Evolutionary conservation across 768 basidiomycete species (phyloP).

Genomic region (Amanita pseudoporphyria): DNA sequence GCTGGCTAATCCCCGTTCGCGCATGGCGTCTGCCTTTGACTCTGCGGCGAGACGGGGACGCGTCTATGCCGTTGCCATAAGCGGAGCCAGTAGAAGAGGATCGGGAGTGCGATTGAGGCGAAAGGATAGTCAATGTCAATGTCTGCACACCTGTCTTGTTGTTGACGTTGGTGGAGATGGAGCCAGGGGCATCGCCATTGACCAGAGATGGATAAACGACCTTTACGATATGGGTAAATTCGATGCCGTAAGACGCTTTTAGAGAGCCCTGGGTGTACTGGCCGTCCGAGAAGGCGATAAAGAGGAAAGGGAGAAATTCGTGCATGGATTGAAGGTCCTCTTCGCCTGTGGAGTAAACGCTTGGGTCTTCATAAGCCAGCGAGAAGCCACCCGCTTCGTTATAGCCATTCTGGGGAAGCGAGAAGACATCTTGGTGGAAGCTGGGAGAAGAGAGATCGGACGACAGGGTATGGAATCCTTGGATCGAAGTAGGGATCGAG

Average conservation of each 20-base stretch:
- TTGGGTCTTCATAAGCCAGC: slow-evolving; percentile 2
- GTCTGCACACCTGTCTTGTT: slow-evolving; percentile 11
- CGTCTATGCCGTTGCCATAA: background rate
- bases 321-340: slow-evolving; percentile 12
- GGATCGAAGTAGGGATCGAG: background rate
- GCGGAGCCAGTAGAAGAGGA: background rate
- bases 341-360: slow-evolving; percentile 10
- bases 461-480: background rate
- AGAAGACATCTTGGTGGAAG: slow-evolving; percentile 1
- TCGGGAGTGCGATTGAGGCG: slow-evolving; percentile 5
- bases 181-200: slow-evolving; percentile 2
- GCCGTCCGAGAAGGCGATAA: slow-evolving; percentile 13
- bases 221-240: slow-evolving; percentile 19
- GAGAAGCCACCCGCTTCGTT: background rate
- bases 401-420: background rate
- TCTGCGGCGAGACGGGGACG: background rate
- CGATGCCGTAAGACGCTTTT: slow-evolving; percentile 10
- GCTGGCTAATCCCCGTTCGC: background rate
- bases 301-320: slow-evolving; percentile 15
- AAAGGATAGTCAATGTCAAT: slow-evolving; percentile 8
- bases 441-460: slow-evolving; percentile 1
- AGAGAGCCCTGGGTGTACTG: slow-evolving; percentile 10
- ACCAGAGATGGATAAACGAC: slow-evolving; percentile 10
- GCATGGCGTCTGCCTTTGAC: background rate
- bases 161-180: slow-evolving; percentile 10